A percentile compares a stretch with the other conserved stretches of the same genome.
Evolutionary conservation across 352 stramenopile genomes (phyloP).

Genomic region (Globisporangium uncinulatum): DNA sequence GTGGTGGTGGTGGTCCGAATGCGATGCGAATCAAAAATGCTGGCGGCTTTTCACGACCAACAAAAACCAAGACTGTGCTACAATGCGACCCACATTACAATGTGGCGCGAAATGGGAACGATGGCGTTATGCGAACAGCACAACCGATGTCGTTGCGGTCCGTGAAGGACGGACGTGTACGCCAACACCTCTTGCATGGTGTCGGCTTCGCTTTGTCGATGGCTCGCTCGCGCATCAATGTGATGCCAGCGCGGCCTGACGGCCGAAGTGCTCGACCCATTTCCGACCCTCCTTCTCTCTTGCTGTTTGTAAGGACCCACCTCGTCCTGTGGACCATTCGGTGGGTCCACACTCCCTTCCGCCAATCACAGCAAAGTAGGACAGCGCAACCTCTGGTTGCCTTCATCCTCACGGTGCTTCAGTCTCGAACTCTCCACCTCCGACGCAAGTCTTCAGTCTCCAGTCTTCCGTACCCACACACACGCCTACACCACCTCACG

Average conservation of each 20-base stretch:
- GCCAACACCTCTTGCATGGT: no score
- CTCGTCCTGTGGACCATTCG: not conserved
- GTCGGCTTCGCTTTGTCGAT: no score
- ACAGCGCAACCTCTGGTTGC: not conserved
- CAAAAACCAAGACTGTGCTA: not conserved
- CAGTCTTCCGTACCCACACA: not conserved
- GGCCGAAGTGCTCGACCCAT: not conserved
- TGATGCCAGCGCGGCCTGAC: no score
- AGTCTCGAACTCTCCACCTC: constrained; percentile 10
- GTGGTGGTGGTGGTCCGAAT: no score
- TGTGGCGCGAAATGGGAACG: not conserved
- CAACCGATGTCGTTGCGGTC: not conserved
- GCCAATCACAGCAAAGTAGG: not conserved
- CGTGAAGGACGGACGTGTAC: not conserved
- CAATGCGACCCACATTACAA: no score
- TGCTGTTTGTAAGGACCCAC: constrained; percentile 1
- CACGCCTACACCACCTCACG: constrained; percentile 4
- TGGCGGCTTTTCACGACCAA: constrained; percentile 4
- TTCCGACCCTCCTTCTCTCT: not conserved
- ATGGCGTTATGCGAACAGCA: constrained; percentile 1
- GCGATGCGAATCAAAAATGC: constrained; percentile 2
- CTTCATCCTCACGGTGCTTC: constrained; percentile 1
- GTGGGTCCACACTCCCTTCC: not conserved
- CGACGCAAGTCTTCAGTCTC: constrained; percentile 3
- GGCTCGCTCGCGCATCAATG: no score